Base-by-base conservation (phyloP, 352 stramenopile genomes). In the Blastocystis sp. region DNA sequence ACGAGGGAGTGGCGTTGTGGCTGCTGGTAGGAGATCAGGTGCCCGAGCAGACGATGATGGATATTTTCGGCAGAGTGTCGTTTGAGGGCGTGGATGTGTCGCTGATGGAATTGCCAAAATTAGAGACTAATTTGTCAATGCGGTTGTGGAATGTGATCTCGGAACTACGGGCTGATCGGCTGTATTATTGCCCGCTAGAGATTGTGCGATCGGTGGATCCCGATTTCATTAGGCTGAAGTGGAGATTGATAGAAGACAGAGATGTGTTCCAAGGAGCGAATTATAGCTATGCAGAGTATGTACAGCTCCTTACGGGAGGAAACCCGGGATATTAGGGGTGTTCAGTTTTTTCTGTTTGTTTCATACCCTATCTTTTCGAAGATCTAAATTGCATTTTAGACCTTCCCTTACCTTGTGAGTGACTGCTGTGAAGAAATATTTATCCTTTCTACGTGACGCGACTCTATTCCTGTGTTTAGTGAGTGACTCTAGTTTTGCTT, bases 251-350 rank as follows among this genome's bases (percentile, higher is more conserved):
- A 61, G 97, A 99, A 93, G 97, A 99, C 92, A 93, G 96, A 77
- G 96, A 96, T 69, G 97, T 94, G 68, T 99, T 99, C 93, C 93
- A 93, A 47, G 96, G 97, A 39, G 97, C 97, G 39, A 97, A 95
- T 47, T 98, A 97, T 91, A 98, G 95, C 77, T 99, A 99, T 92
- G 93, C 94, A 56, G 97, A 99, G 92, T 99, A 98, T 92, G 94
- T 98, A 90, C 93, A 93, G 37, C 92, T 95, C 91, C 94, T 96
- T 90, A 95, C 91, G 76, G 93, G 94, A 73, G 41, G 62, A 47
- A 90, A 80, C 56, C 29, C 70, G 8, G 39, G 79, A 45, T 66
- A 79, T 66, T 77, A 45, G 45, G 79, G 73, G 43, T 68, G 50
- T 61, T 50, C 26, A 53, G 20, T 76, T 79, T 18, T 8, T 39